These are phyloP conservation scores for Tilletia walkeri DNA, from an alignment of 1,284 basidiomycete genomes.

Conservation along the genomic window DNA sequence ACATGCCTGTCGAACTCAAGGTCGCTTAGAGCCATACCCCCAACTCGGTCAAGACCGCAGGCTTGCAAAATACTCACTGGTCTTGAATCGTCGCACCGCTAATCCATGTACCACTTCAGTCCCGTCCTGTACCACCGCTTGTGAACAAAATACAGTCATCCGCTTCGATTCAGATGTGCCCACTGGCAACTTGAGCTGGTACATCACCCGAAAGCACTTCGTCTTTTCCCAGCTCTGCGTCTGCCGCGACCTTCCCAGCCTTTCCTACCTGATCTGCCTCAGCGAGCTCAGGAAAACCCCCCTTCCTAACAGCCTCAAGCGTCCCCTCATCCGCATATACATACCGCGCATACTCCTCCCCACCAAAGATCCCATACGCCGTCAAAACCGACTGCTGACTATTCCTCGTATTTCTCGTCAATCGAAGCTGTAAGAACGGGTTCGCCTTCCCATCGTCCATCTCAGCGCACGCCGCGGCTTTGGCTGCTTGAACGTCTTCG, in stretches of 20 bases:
- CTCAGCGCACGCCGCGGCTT: background rate
- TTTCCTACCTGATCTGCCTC: no score
- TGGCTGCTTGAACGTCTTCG: conserved; percentile 18
- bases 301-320: background rate
- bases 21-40: background rate
- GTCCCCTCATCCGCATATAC: background rate
- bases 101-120: no score
- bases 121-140: no score
- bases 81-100: background rate
- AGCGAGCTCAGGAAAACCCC: background rate
- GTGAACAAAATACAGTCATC: no score
- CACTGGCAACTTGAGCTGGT: no score
- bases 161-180: no score
- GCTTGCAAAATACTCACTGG: background rate
- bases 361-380: conserved; percentile 1
- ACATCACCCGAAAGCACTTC: no score
- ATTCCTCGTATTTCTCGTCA: conserved; percentile 4
- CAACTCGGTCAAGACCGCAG: background rate
- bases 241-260: no score
- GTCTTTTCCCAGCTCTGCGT: no score
- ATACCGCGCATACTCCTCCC: background rate
- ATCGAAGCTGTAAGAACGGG: background rate
- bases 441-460: background rate
- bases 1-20: conserved; percentile 11
- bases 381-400: conserved; percentile 5